Conservation (phyloP, 2,329 filamentous ascomycete species). For the Aspergillus ruber region DNA sequence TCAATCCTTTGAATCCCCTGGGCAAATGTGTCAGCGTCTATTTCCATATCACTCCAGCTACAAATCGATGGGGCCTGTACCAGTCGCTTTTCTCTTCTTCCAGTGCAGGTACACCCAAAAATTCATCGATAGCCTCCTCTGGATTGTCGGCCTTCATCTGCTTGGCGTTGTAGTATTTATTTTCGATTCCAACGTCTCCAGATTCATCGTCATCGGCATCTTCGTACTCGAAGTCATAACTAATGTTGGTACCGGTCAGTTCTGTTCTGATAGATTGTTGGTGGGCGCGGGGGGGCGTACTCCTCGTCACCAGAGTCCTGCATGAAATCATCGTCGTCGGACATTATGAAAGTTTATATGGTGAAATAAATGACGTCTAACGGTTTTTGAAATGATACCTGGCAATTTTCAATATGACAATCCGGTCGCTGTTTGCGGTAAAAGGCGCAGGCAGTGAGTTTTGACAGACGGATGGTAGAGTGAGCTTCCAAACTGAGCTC, state of each 20-base stretch:
- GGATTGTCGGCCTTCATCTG: constrained; percentile 85
- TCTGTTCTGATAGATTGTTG: constrained; percentile 1
- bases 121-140: constrained; percentile 83
- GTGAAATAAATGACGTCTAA: neutral
- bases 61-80: constrained; percentile 36
- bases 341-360: constrained; percentile 48
- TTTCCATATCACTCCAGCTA: neutral
- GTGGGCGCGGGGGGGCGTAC: constrained; percentile 42
- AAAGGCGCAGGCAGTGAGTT: neutral
- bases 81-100: constrained; percentile 93
- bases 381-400: neutral
- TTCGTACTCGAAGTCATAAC: constrained; percentile 96
- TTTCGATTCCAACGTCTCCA: constrained; percentile 91
- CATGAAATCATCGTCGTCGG: constrained; percentile 87
- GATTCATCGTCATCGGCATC: constrained; percentile 84
- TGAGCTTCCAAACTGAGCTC: constrained; percentile 4
- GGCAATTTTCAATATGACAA: neutral
- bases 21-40: constrained; percentile 15
- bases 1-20: constrained; percentile 89
- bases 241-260: constrained; percentile 31
- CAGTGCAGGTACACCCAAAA: constrained; percentile 75
- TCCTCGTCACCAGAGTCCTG: constrained; percentile 84
- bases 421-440: neutral
- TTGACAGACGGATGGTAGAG: constrained; percentile 1
- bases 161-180: constrained; percentile 99